A percentile compares a stretch with the other conserved stretches of the same genome.
These are phyloP conservation scores for Leishmania major DNA, from an alignment of 208 protist species.

Conservation along the genomic window DNA sequence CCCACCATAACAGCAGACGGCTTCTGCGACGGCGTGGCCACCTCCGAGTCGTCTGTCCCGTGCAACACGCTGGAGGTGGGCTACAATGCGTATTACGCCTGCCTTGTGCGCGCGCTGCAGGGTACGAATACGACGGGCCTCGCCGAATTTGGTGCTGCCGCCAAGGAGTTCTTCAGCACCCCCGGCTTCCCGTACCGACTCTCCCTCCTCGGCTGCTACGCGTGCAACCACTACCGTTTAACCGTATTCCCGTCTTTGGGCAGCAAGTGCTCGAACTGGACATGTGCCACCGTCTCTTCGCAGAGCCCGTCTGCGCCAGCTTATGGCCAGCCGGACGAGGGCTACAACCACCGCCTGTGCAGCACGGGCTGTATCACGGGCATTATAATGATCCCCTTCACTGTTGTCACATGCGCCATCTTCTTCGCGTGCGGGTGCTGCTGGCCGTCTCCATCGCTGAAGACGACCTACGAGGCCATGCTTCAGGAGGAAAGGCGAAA, in stretches of 20 bases:
- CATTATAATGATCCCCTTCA: slow-evolving; percentile 53
- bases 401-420: slow-evolving; percentile 27
- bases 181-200: slow-evolving; percentile 42
- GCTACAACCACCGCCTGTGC: slow-evolving; percentile 57
- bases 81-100: slow-evolving; percentile 49
- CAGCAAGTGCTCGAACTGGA: slow-evolving; percentile 23
- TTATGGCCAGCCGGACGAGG: slow-evolving; percentile 35
- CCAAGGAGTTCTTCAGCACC: slow-evolving; percentile 24
- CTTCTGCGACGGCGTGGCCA: slow-evolving; percentile 40
- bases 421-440: slow-evolving; percentile 46
- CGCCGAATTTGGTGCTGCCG: background rate
- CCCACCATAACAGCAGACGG: slow-evolving; percentile 24
- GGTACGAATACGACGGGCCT: slow-evolving; percentile 1
- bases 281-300: slow-evolving; percentile 30
- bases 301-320: slow-evolving; percentile 19
- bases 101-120: slow-evolving; percentile 28
- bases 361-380: slow-evolving; percentile 47
- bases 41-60: slow-evolving; percentile 22
- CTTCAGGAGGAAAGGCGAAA: slow-evolving; percentile 18
- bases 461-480: slow-evolving; percentile 34
- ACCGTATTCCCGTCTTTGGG: slow-evolving; percentile 15
- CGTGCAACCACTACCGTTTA: slow-evolving; percentile 43
- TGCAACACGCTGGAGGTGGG: slow-evolving; percentile 31
- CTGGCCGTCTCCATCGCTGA: slow-evolving; percentile 57
- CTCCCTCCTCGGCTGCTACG: slow-evolving; percentile 39